Conservation (phyloP, 495 filamentous ascomycete species). For the Coniosporium apollinis region DNA sequence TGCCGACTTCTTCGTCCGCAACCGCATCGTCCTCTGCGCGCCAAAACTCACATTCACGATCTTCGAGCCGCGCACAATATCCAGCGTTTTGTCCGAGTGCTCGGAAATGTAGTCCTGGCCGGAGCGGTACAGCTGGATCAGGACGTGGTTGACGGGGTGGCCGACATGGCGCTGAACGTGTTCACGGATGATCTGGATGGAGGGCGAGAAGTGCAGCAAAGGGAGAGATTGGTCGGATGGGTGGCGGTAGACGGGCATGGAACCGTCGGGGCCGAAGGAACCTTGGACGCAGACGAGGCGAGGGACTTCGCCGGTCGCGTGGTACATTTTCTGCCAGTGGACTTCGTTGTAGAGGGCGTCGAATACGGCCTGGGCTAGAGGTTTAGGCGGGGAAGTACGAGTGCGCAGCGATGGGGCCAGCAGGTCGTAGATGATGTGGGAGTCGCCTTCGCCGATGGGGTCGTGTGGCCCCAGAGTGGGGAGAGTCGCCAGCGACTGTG, state of each 20-base stretch:
- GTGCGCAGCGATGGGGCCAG: constrained; percentile 28
- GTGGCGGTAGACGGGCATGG: constrained; percentile 82
- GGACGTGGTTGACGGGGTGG: constrained; percentile 78
- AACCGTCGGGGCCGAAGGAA: constrained; percentile 48
- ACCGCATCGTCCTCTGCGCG: constrained; percentile 76
- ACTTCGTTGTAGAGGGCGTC: constrained; percentile 59
- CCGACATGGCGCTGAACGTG: constrained; percentile 51
- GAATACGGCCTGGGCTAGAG: constrained; percentile 39
- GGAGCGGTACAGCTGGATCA: constrained; percentile 83
- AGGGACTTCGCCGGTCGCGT: constrained; percentile 81
- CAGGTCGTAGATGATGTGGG: constrained; percentile 53
- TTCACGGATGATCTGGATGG: constrained; percentile 48
- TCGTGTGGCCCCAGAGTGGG: constrained; percentile 25
- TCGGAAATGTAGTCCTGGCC: constrained; percentile 94
- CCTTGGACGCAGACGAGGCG: constrained; percentile 89
- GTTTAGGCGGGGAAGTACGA: constrained; percentile 6
- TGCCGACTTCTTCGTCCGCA: constrained; percentile 59
- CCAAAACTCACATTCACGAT: constrained; percentile 91
- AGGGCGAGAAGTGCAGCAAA: constrained; percentile 53
- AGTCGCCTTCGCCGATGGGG: constrained; percentile 60
- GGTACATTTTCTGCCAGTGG: constrained; percentile 81
- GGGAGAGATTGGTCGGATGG: constrained; percentile 82
- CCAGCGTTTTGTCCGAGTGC: constrained; percentile 91
- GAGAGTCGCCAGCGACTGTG: constrained; percentile 15
- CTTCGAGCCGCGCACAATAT: constrained; percentile 61